Evolutionary conservation across 139 green algal genomes (phyloP), one percentile per base, ranked within the genome.

Genomic region (Picochlorum sp.): DNA sequence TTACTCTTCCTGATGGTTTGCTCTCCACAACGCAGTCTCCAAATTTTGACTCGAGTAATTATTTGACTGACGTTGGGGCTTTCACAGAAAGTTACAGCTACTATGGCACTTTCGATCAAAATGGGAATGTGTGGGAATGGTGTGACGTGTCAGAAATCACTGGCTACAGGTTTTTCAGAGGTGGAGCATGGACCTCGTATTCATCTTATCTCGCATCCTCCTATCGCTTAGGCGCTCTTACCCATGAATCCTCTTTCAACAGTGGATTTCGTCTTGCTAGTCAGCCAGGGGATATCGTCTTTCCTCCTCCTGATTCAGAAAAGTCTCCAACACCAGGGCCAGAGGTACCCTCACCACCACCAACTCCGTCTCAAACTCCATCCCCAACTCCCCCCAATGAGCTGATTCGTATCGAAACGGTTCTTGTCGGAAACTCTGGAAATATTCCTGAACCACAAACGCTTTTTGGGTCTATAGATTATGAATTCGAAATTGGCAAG

Each of bases 401-500:
- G 47, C 16, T 54, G 47, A 54, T 54, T 54, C 16, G n/a, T 24
- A 24, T 24, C 14, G 18, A 54, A 14, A 54, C n/a, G 10, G n/a
- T 20, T 20, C 16, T 11, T 54, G 47, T 54, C 2, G 16, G 18
- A 20, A 11, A 54, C 24, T 9, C n/a, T 20, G n/a, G 14, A n/a
- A 54, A 54, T 16, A 7, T 20, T 54, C 8, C 47, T 24, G 47
- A 54, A n/a, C 47, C 47, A 24, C 47, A 9, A 20, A 54, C n/a
- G 8, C 18, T 20, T 11, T 20, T 24, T 24, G 47, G 47, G n/a
- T 54, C 47, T n/a, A 3, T 54, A 9, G 18, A n/a, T 9, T 54
- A 54, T 20, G 47, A 54, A 20, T 54, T 24, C n/a, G 18, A 54
- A 14, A 54, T 54, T 24, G 47, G 47, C 47, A 54, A 54, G 47